Base-by-base conservation (phyloP, 345 rosid genomes). In the Citrus australasica region DNA sequence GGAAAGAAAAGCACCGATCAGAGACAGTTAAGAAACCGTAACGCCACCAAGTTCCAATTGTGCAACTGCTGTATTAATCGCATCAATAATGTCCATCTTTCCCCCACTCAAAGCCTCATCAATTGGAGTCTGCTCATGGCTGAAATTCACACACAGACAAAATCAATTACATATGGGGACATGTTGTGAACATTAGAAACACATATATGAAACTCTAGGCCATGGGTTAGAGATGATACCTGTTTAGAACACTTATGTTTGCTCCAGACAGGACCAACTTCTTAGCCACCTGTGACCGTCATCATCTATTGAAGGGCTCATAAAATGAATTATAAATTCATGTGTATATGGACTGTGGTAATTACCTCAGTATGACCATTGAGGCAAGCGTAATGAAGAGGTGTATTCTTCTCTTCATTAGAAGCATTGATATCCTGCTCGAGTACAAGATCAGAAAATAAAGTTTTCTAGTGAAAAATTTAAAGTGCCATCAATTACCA, bases 371-470 rank as follows among this genome's bases (percentile, higher is more conserved):
- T 72, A 75, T 81, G 97, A 42, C 99, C 97, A 74, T 94, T 96
- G 77, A 92, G 90, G 84, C 97, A 90, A 82, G 97, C 98, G 90
- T 93, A 93, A 77, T 96, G 99, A 76, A 92, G 90, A 62, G 99
- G 95, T 25, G 95, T 87, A 83, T 94, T 96, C 78, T 86, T 94
- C 87, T 96, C 98, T 63, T 59, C 83, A 62, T 96, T 96, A 75
- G 78, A 84, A 73, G 90, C 89, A 71, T 93, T 88, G 7, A 92
- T 77, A 75, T 94, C 97, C 98, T 93, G 82, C 72, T 74, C 61
- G 79, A 32, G 22, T 65, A 67, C 71, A 80, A 35, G 55, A 27
- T 25, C 38, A 63, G 53, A 69, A 73, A 71, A 53, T 46, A 24
- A 79, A 32, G 67, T 64, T 74, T 55, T 64, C 62, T 28, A 19